phyloP scores from a whole-genome alignment of 164 flowering plant species.

The Piper betle region DNA sequence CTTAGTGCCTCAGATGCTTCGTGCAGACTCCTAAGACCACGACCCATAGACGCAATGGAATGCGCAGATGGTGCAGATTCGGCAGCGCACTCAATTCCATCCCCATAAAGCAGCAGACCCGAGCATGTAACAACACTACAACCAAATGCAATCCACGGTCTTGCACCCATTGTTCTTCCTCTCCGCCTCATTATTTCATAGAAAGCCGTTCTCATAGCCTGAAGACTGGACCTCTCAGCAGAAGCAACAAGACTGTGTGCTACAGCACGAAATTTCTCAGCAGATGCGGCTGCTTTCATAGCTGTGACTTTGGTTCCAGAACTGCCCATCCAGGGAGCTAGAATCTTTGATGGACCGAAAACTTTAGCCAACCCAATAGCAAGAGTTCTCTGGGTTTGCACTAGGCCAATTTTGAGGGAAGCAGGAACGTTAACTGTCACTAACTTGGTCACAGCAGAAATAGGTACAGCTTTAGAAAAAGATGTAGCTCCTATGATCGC shows the following conservation, averaged over 20 bases:
- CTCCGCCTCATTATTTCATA: conserved; percentile 88
- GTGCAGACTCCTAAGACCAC: conserved; percentile 62
- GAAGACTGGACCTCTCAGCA: conserved; percentile 66
- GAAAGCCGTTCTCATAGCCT: conserved; percentile 82
- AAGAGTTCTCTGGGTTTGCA: conserved; percentile 50
- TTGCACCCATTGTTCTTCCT: conserved; percentile 34
- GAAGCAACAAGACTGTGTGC: conserved; percentile 59
- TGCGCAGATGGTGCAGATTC: conserved; percentile 81
- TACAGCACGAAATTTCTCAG: conserved; percentile 63
- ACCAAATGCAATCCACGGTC: conserved; percentile 82
- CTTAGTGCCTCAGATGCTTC: conserved; percentile 34
- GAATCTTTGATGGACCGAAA: no score
- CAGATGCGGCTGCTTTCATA: conserved; percentile 57
- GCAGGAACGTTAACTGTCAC: conserved; percentile 49
- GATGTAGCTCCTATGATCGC: conserved; percentile 73
- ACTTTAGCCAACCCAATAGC: no score
- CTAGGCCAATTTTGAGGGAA: conserved; percentile 45
- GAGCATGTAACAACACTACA: conserved; percentile 71
- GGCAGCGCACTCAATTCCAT: conserved; percentile 85
- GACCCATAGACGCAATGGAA: conserved; percentile 80
- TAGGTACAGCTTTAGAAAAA: conserved; percentile 57
- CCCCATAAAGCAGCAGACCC: conserved; percentile 61
- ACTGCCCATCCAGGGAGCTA: conserved; percentile 27
- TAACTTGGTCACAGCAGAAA: conserved; percentile 50
- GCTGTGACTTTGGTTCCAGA: conserved; percentile 43